Evolutionary conservation across 179 eudicot genomes (phyloP), one percentile per base, ranked within the genome.

Genomic region (Corrigiola litoralis): DNA sequence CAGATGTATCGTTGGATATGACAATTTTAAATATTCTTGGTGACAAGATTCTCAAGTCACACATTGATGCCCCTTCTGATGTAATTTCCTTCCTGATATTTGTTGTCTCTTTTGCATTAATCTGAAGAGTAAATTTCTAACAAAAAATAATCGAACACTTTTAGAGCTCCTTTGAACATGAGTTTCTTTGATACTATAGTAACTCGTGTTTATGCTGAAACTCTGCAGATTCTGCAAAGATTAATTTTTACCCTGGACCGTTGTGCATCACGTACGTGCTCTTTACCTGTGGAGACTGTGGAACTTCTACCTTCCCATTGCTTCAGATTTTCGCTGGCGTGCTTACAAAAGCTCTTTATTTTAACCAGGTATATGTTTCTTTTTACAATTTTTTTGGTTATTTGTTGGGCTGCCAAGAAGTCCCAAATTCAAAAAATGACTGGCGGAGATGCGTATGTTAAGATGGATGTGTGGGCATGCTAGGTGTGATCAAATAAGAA

Each of bases 241-340:
- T 70, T 95, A 54, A 79, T 95, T 60, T 79, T 85, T 42, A 86
- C 99, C 55, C 77, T 95, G 69, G 99, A 95, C 68, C 92, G 92
- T 10, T 95, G 99, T 77, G 97, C 99, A 40, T 88, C 97, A 32
- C 88, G 99, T 64, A 95, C 97, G 54, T 86, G 90, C 81, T 86
- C 88, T 60, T 85, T 95, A 82, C 97, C 99, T n/a, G 78, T 88
- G 73, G 95, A 88, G 76, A 88, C 92, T 28, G 97, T 95, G 42
- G 97, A 85, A 74, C 97, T 87, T 73, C 84, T 95, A 81, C 99
- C 99, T 55, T 61, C 92, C 56, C 97, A 95, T 78, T 95, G 99
- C 75, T 85, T 95, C 82, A 81, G 85, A 76, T 95, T 95, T 79
- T 95, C 99, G 28, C 69, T 95, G 83, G 67, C 84, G 70, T 95